Base-by-base conservation (phyloP, 345 rosid genomes). In the Arabidopsis arenosa region DNA sequence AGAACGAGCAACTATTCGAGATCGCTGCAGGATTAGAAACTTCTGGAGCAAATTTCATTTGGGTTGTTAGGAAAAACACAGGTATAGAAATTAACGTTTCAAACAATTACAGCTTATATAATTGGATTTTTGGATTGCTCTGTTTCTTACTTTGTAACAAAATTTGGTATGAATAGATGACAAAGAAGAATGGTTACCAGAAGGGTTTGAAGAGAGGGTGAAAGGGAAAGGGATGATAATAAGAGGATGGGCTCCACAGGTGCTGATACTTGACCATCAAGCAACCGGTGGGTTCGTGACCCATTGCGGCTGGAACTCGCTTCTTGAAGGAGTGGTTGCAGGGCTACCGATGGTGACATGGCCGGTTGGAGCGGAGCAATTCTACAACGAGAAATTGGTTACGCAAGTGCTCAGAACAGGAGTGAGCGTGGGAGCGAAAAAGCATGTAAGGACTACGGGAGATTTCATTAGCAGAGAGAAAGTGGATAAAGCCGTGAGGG, bases 301-400 rank as follows among this genome's bases (percentile, higher is more conserved):
- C 3, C 88, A 84, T 11, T 86, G 88, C 14, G 88, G 90, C 48
- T 86, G 86, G 90, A 86, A 82, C 75, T 86, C 87, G 0, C 15
- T 75, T 39, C 51, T 84, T 2, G 89, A 86, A 57, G 83, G 80
- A n/a, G 63, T 81, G 1, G 45, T 78, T 41, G 79, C 82, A 5
- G 86, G 89, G 23, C 64, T 84, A 40, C 88, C 84, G 1, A 75
- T 86, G 85, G 79, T 86, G 39, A 83, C 82, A 2, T 84, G 87
- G 90, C 88, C 90, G 0, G 43, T 77, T 12, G 47, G 9, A 6
- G 86, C 86, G 0, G 88, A 86, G 73, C 88, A 86, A 44, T 84
- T 83, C 53, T 77, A 52, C 48, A 86, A 83, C 26, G 90, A 84
- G 75, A 83, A 70, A 36, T 39, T 84, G 12, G 72, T 84, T 6